Evolutionary conservation across 2,329 filamentous ascomycete species (phyloP), one percentile per base, ranked within the genome.

Genomic region (Aspergillus felis): DNA sequence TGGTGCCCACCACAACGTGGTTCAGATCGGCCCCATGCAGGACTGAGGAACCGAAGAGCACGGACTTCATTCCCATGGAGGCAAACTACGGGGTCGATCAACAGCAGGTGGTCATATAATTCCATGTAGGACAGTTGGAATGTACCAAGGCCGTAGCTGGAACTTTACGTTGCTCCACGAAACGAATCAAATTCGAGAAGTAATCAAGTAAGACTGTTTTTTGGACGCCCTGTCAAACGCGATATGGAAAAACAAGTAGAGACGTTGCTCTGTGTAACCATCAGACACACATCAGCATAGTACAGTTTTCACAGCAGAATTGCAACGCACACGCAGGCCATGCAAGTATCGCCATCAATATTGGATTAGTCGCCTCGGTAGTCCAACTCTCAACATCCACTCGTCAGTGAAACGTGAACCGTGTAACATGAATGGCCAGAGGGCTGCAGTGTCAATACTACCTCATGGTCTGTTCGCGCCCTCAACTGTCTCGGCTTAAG

Each of bases 1-100:
- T 24, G n/a, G 24, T 47, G 20, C 22, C 44, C 20, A 65, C 63
- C 3, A 66, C 61, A 27, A 68, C 66, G 41, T 64, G 62, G 29
- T 58, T 65, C 25, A 57, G 53, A 41, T 62, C 58, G 9, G 55
- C 64, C 17, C 56, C 57, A 42, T 58, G 61, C 61, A 56, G 55
- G 35, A 61, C 59, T 47, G 24, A 29, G 12, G 38, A 8, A 41
- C 48, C 25, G 20, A 35, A 29, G 24, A 27, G 49, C 41, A 52
- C 47, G 35, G 35, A 46, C 49, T 42, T 32, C 52, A 48, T 50
- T 24, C 50, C 38, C 54, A 48, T 51, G 50, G 50, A 25, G 38
- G 28, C 20, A 6, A 5, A 25, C 17, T 9, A 46, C 20, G 42
- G 10, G 42, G 44, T 47, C 8, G 22, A 27, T 22, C 20, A 17